These are phyloP conservation scores for Blastocystis sp. DNA, from an alignment of 352 stramenopile genomes.

Conservation along the genomic window DNA sequence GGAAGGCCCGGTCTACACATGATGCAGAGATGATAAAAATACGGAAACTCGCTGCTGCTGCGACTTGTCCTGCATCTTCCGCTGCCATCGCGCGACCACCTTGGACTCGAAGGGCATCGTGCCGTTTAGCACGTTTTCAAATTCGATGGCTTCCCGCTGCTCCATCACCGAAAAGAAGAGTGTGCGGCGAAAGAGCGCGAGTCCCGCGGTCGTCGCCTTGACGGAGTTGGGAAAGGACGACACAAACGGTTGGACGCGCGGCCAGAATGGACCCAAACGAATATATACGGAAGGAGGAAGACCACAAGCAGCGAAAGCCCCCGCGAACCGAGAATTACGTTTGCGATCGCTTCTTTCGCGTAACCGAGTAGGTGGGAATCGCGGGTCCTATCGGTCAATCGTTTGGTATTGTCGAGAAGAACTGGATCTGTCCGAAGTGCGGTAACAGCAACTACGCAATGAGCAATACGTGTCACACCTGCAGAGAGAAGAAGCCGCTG, in stretches of 20 bases:
- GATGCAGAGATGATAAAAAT: background rate
- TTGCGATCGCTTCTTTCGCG: background rate
- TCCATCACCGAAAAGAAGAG: no score
- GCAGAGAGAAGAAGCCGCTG: constrained; percentile 66
- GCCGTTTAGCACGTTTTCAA: constrained; percentile 5
- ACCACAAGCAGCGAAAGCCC: constrained; percentile 37
- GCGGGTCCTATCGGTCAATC: constrained; percentile 63
- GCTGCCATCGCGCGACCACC: constrained; percentile 35
- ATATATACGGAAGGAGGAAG: constrained; percentile 40
- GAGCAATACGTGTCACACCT: constrained; percentile 66
- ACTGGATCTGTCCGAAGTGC: constrained; percentile 69
- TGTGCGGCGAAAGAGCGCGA: no score
- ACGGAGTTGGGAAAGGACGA: no score
- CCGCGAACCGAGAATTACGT: constrained; percentile 59
- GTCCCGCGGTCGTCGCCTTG: no score
- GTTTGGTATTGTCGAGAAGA: constrained; percentile 68
- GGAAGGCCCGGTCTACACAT: constrained; percentile 13
- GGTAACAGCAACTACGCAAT: constrained; percentile 67
- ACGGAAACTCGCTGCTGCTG: constrained; percentile 4
- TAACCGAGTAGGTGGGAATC: constrained; percentile 61
- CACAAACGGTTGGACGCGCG: background rate
- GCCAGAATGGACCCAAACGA: constrained; percentile 48
- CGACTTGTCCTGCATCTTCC: constrained; percentile 35
- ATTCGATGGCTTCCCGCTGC: background rate
- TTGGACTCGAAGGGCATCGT: background rate